phyloP scores from a whole-genome alignment of 345 rosid species.

The Pistacia vera region DNA sequence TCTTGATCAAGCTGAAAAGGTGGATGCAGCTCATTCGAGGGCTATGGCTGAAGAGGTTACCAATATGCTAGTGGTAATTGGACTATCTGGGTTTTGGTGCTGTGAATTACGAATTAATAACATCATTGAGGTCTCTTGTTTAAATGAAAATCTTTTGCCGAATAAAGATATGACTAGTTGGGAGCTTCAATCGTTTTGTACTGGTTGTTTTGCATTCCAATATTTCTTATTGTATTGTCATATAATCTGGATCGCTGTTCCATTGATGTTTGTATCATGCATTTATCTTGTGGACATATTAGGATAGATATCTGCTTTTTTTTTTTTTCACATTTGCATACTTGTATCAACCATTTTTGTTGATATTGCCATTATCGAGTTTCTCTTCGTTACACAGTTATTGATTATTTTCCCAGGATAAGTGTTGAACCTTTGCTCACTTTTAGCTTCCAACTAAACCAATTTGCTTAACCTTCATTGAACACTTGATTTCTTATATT shows the following conservation, averaged over 20 bases:
- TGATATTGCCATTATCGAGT: not conserved
- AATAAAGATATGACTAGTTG: not conserved
- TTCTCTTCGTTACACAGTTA: not conserved
- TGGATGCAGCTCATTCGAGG: conserved; percentile 29
- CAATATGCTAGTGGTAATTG: conserved; percentile 31
- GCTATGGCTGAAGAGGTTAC: conserved; percentile 33
- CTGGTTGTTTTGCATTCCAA: not conserved
- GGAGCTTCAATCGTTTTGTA: not conserved
- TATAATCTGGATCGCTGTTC: not conserved
- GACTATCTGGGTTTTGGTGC: not conserved
- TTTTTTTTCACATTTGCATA: not conserved
- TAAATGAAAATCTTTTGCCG: not conserved
- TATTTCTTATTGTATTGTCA: not conserved
- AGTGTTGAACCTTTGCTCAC: not conserved
- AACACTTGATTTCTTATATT: not conserved
- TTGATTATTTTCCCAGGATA: not conserved
- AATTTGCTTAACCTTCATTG: not conserved
- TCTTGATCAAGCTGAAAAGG: conserved; percentile 35
- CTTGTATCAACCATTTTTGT: not conserved
- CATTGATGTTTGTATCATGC: not conserved
- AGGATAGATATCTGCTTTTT: not conserved
- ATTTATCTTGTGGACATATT: not conserved
- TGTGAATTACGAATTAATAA: not conserved
- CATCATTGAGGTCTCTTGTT: not conserved
- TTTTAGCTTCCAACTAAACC: not conserved